phyloP scores from a whole-genome alignment of 495 filamentous ascomycete genomes.

The Tuber umbilicatum region DNA sequence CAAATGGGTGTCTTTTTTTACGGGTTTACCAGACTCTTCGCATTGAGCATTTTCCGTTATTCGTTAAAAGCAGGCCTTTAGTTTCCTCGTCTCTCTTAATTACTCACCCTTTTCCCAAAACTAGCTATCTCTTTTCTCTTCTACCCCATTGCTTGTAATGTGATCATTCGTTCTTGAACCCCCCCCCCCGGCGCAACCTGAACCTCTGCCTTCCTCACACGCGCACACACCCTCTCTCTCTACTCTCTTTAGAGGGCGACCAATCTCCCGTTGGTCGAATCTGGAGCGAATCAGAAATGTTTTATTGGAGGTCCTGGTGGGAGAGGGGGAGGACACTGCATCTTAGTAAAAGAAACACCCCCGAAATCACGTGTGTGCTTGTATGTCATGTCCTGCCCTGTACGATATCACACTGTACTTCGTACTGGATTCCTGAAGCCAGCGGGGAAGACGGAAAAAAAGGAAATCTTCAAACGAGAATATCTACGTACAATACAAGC shows the following conservation, averaged over 20 bases:
- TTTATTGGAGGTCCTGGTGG: not conserved
- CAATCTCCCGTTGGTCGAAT: not conserved
- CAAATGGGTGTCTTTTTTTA: constrained; percentile 33
- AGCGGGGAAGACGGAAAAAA: not conserved
- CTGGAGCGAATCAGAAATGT: not conserved
- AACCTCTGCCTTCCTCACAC: not conserved
- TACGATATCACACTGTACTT: not conserved
- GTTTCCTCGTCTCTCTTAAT: not conserved
- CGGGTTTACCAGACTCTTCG: not conserved
- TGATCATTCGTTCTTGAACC: not conserved
- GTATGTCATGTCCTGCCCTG: not conserved
- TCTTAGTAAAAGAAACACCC: not conserved
- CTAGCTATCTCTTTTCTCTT: not conserved
- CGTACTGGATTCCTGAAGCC: not conserved
- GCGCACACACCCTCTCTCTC: not conserved
- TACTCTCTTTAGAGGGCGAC: not conserved
- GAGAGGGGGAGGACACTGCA: not conserved
- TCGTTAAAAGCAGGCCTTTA: not conserved
- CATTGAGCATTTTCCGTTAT: constrained; percentile 1
- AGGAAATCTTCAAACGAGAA: not conserved
- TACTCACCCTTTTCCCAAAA: not conserved
- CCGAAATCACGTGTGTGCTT: not conserved
- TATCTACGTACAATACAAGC: not conserved
- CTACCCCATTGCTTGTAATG: not conserved
- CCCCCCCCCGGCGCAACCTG: not conserved